Conservation (phyloP, 768 basidiomycete species). For the Podaxis carcinomalis region DNA sequence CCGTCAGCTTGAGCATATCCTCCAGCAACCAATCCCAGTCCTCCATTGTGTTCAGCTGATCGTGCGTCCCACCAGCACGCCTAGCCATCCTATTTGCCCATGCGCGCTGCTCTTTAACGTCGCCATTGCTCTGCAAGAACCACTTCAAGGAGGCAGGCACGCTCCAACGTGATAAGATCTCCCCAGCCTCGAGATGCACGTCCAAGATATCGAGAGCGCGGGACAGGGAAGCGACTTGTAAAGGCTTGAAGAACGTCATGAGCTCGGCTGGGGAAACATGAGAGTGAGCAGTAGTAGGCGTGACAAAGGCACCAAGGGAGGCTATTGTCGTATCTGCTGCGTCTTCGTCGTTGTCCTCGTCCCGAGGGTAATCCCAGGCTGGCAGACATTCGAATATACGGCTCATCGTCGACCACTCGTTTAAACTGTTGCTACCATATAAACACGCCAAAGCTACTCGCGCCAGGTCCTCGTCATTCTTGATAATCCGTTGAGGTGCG, state of each 20-base stretch:
- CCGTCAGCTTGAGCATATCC: constrained; percentile 83
- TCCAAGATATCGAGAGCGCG: constrained; percentile 87
- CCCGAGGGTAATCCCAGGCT: constrained; percentile 67
- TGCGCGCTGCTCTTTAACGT: constrained; percentile 67
- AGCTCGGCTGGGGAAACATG: constrained; percentile 64
- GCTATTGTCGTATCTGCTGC: constrained; percentile 77
- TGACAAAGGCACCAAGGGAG: constrained; percentile 76
- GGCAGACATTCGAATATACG: constrained; percentile 94
- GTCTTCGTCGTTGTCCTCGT: constrained; percentile 63
- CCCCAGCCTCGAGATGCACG: constrained; percentile 90
- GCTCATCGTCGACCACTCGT: constrained; percentile 83
- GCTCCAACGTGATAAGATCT: constrained; percentile 86
- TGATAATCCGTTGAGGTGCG: constrained; percentile 64
- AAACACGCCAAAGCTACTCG: constrained; percentile 83
- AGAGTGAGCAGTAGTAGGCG: constrained; percentile 61
- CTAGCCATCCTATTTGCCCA: constrained; percentile 87
- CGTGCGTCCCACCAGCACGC: constrained; percentile 52
- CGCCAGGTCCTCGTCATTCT: constrained; percentile 79
- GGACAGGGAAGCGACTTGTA: constrained; percentile 72
- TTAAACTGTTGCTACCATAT: constrained; percentile 73
- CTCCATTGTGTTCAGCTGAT: constrained; percentile 52
- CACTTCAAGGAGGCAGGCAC: constrained; percentile 82
- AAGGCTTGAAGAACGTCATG: constrained; percentile 75
- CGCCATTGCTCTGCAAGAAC: constrained; percentile 76
- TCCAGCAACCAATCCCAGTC: constrained; percentile 88